A percentile compares a stretch with the other conserved stretches of the same genome.
These are phyloP conservation scores for Microcyclosporella mali DNA, from an alignment of 2,329 filamentous ascomycete genomes.

Conservation along the genomic window DNA sequence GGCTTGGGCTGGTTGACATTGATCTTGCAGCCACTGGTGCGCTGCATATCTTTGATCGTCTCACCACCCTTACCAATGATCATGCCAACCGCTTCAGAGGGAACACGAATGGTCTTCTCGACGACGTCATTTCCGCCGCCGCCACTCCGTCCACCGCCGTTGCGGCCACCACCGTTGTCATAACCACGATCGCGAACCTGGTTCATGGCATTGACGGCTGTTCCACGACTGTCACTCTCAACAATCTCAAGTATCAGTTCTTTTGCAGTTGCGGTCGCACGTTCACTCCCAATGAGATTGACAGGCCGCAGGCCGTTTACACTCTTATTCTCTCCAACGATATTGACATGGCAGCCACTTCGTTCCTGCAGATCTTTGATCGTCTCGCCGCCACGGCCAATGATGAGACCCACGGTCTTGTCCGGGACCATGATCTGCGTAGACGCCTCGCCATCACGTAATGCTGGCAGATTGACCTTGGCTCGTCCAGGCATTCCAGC, in stretches of 20 bases:
- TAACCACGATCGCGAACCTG: slow-evolving; percentile 27
- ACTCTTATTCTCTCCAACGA: slow-evolving; percentile 87
- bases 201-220: slow-evolving; percentile 16
- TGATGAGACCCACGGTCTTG: slow-evolving; percentile 85
- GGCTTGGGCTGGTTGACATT: slow-evolving; percentile 80
- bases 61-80: slow-evolving; percentile 92
- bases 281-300: slow-evolving; percentile 75
- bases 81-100: slow-evolving; percentile 89
- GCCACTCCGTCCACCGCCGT: slow-evolving; percentile 12
- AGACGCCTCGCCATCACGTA: slow-evolving; percentile 75
- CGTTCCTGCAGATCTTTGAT: slow-evolving; percentile 88
- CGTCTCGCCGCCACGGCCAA: slow-evolving; percentile 87
- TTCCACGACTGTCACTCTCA: slow-evolving; percentile 67
- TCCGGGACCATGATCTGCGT: slow-evolving; percentile 94
- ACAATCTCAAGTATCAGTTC: slow-evolving; percentile 90
- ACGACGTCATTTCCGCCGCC: slow-evolving; percentile 50
- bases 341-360: slow-evolving; percentile 92
- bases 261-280: slow-evolving; percentile 71
- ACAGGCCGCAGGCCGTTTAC: slow-evolving; percentile 84
- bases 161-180: slow-evolving; percentile 14
- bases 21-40: slow-evolving; percentile 82
- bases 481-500: slow-evolving; percentile 32
- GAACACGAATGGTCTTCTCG: slow-evolving; percentile 77
- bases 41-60: slow-evolving; percentile 91
- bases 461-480: slow-evolving; percentile 41